phyloP scores from a whole-genome alignment of 208 protist species.

The Acanthamoeba triangularis region DNA sequence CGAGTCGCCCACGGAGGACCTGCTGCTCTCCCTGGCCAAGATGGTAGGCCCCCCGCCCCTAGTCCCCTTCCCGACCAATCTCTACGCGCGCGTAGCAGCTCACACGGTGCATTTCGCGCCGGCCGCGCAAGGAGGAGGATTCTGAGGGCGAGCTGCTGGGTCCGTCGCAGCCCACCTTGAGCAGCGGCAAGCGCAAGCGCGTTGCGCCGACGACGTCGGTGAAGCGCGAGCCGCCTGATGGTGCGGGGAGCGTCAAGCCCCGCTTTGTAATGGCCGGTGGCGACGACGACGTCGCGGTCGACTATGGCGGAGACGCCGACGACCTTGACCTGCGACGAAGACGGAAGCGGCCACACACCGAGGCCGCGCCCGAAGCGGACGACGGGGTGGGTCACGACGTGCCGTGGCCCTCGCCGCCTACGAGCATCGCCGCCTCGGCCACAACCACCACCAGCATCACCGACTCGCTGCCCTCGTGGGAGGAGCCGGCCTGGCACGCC shows the following conservation, averaged over 20 bases:
- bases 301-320: not conserved
- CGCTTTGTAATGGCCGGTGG: not conserved
- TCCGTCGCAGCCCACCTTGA: not conserved
- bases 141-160: not conserved
- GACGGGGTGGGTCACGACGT: not conserved
- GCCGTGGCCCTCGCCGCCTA: not conserved
- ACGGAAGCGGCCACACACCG: not conserved
- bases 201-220: not conserved
- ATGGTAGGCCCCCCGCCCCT: not conserved
- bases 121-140: not conserved
- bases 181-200: slow-evolving; percentile 29
- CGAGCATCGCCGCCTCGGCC: not conserved
- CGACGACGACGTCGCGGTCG: not conserved
- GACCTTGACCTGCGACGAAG: not conserved
- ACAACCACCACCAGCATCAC: not conserved
- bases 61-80: not conserved
- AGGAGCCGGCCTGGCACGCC: not conserved
- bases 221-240: not conserved
- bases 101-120: not conserved
- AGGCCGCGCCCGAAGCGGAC: not conserved
- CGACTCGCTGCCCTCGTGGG: not conserved
- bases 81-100: not conserved
- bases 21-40: not conserved
- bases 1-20: slow-evolving; percentile 1
- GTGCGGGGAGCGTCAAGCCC: not conserved